phyloP scores from a whole-genome alignment of 1,139 yeast genomes.

The Diutina sp. region DNA sequence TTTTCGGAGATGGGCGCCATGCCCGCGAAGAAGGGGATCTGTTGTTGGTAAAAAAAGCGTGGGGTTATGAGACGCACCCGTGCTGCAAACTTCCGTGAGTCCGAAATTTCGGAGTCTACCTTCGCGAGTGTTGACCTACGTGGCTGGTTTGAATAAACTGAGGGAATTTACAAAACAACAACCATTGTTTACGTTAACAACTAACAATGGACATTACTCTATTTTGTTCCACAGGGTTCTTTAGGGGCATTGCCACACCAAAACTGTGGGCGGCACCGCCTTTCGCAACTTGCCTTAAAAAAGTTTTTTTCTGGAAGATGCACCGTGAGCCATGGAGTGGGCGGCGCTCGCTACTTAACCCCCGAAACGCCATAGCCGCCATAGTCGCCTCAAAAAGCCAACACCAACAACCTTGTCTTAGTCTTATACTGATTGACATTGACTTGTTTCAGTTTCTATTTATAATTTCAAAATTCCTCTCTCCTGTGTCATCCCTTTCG shows the following conservation, averaged over 20 bases:
- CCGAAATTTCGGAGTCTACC: not conserved
- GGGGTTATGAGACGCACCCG: not conserved
- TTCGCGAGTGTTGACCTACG: no score
- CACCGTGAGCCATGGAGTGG: not conserved
- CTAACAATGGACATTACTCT: no score
- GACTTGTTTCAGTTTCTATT: no score
- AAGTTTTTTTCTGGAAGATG: not conserved
- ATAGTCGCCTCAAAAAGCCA: not conserved
- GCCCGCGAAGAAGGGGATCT: not conserved
- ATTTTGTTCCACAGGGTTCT: no score
- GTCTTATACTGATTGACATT: no score
- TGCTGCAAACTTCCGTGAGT: not conserved
- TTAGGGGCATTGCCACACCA: not conserved
- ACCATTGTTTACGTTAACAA: no score
- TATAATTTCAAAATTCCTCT: not conserved
- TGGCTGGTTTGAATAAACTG: not conserved
- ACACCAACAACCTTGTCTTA: no score
- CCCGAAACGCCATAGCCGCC: not conserved
- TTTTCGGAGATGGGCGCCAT: not conserved
- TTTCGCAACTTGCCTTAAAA: not conserved
- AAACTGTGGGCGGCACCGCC: not conserved
- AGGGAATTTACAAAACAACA: no score
- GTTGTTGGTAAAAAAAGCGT: not conserved
- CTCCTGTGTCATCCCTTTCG: not conserved
- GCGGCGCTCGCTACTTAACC: not conserved